Percentiles rank a stretch among this genome's conserved stretches.
These are phyloP conservation scores for Tetrapyrgos nigripes DNA, from an alignment of 1,284 basidiomycete genomes.

Conservation along the genomic window DNA sequence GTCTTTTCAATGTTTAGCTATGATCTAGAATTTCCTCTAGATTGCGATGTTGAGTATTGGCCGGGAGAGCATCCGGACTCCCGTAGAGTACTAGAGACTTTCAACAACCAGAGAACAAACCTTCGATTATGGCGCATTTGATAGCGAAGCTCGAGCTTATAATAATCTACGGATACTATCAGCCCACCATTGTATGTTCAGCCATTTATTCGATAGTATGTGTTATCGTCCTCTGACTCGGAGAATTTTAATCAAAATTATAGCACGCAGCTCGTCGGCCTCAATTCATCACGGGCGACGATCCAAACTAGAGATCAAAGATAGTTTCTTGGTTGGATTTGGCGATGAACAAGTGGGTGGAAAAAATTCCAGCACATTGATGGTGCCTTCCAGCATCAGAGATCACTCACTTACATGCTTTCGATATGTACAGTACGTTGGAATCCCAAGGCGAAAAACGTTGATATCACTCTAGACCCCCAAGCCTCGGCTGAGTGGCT, in stretches of 20 bases:
- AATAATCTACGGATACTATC: slow-evolving; percentile 15
- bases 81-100: slow-evolving; percentile 7
- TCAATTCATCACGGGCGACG: neutral
- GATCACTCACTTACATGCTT: no score
- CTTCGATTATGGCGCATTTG: slow-evolving; percentile 5
- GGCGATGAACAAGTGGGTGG: slow-evolving; percentile 57
- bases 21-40: slow-evolving; percentile 14
- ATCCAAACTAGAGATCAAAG: neutral
- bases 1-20: slow-evolving; percentile 3
- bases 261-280: neutral
- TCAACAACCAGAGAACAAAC: slow-evolving; percentile 5
- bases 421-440: no score
- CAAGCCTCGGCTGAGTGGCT: no score
- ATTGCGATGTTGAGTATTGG: slow-evolving; percentile 16
- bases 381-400: neutral
- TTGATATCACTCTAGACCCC: no score
- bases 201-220: neutral
- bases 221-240: no score
- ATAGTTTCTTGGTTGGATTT: slow-evolving; percentile 54
- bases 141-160: slow-evolving; percentile 12
- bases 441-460: no score
- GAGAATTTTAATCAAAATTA: neutral
- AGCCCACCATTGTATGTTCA: slow-evolving; percentile 14
- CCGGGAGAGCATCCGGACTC: slow-evolving; percentile 1
- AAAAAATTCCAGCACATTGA: slow-evolving; percentile 47